Base-by-base conservation (phyloP, 2,329 filamentous ascomycete species). In the Coniella lustricola region DNA sequence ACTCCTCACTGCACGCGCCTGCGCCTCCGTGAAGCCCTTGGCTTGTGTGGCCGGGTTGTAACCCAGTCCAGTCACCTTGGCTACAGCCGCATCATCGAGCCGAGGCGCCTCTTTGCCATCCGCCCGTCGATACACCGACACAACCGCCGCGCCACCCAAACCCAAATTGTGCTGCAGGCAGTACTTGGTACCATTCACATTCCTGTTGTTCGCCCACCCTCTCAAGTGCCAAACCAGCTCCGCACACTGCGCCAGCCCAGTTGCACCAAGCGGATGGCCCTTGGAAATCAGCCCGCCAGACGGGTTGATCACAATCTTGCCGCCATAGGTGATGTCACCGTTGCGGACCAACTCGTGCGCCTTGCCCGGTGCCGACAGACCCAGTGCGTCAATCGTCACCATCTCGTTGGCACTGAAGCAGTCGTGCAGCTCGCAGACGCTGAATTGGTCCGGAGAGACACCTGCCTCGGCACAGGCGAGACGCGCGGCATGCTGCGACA, bases 381-480 rank as follows among this genome's bases (percentile, higher is more conserved):
- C 90, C 1, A 97, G 76, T 0, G 88, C 88, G 63, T 97, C 91
- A 44, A 97, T 82, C 2, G 82, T 84, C 44, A 93, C 78, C 85
- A 97, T 86, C 73, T 97, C 88, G 65, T 97, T 97, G 21, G 91
- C 84, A 16, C 84, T 90, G 77, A 97, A 97, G 73, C 93, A 97
- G 71, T 97, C 93, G 69, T 97, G 93, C 52, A 97, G 74, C 71
- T 97, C 91, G 61, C 88, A 90, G 14, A 97, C 86, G 60, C 85
- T 82, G 54, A 91, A 77, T 56, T 95, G 86, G 31, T 71, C 67
- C 0, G 86, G 71, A 2, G 81, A 76, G 52, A 86, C 71, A 18
- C 79, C 77, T 0, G 90, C 89, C 68, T 97, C 86, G 29, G 70
- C 73, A 54, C 87, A 72, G n/a, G 91, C 91, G 0, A 73, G 71